These are phyloP conservation scores for Camellia granthamiana DNA, from an alignment of 148 eudicot species.

Conservation along the genomic window DNA sequence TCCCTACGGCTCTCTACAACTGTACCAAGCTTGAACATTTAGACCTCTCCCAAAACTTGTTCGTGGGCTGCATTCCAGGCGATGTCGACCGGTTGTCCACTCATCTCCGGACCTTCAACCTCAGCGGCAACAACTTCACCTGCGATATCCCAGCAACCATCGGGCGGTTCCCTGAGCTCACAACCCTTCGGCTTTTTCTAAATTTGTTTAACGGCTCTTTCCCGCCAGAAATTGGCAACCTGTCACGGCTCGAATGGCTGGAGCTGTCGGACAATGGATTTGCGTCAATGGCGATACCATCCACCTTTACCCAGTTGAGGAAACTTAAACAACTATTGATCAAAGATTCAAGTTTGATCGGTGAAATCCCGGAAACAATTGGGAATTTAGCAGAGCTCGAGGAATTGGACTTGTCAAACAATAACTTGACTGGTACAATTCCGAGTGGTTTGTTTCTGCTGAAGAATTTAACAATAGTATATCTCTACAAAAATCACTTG, in stretches of 20 bases:
- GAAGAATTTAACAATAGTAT: conserved; percentile 23
- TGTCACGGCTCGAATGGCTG: conserved; percentile 27
- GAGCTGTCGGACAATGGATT: conserved; percentile 16
- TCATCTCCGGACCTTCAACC: conserved; percentile 10
- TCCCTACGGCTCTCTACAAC: conserved; percentile 34
- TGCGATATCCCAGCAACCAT: conserved; percentile 34
- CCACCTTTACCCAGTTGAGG: conserved; percentile 22
- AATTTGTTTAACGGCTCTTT: conserved; percentile 29
- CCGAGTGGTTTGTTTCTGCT: conserved; percentile 27
- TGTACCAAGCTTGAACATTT: conserved; percentile 33
- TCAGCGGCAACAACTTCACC: conserved; percentile 31
- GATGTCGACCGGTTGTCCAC: conserved; percentile 25
- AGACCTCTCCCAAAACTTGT: conserved; percentile 27
- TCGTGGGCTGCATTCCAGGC: conserved; percentile 25
- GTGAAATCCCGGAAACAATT: conserved; percentile 26
- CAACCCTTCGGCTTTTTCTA: not conserved
- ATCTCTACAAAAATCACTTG: conserved; percentile 27
- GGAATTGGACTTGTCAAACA: conserved; percentile 22
- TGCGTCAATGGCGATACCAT: conserved; percentile 18
- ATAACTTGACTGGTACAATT: conserved; percentile 25
- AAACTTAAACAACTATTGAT: conserved; percentile 27
- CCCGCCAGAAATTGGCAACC: conserved; percentile 34
- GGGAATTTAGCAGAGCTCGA: conserved; percentile 24
- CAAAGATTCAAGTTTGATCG: conserved; percentile 22
- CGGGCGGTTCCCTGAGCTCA: conserved; percentile 21